Base-by-base conservation (phyloP, 2,329 filamentous ascomycete genomes). In the Aureobasidium sp. region DNA sequence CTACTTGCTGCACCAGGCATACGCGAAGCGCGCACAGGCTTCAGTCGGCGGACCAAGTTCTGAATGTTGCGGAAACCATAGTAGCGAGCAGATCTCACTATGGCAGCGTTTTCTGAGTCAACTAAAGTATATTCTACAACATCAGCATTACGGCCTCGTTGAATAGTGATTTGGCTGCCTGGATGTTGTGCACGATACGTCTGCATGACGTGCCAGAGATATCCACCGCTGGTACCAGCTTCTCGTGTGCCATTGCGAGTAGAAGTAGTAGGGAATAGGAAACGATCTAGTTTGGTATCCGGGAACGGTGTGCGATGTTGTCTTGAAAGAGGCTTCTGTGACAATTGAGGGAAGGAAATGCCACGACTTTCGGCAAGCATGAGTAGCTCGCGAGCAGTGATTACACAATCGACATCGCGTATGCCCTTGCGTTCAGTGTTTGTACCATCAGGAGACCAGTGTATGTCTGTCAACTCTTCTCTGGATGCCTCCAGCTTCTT, bases 1-100 rank as follows among this genome's bases (percentile, higher is more conserved):
- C 64, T 80, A 0, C 82, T 80, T 65, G 81, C 87, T 2, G 86
- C 89, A 1, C 91, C 91, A 1, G 91, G 90, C 78, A 96, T 87
- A 62, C 89, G 85, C 47, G 89, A 93, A 6, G 84, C 80, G 62
- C 84, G 86, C 0, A 88, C 84, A 0, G 94, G 94, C 73, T 95
- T 96, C 52, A 99, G 77, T 64, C 88, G 87, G n/a, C 94, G 86
- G 17, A 99, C 94, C 5, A 99, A 84, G 70, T 99, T 99, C 74
- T 97, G 94, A 65, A 99, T 99, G 71, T 99, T 99, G 58, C 94
- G 84, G 80, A 99, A 99, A 6, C 94, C 94, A 73, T 99, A 99
- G 75, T 93, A 99, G 57, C 94, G 86, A 4, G 93, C 93, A 23
- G 90, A 88, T 71, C 85, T 89, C 77, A 95, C 86, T 2, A 95